Evolutionary conservation across 2,329 filamentous ascomycete species (phyloP), one percentile per base, ranked within the genome.

Genomic region (Arthrobotrys iridis): DNA sequence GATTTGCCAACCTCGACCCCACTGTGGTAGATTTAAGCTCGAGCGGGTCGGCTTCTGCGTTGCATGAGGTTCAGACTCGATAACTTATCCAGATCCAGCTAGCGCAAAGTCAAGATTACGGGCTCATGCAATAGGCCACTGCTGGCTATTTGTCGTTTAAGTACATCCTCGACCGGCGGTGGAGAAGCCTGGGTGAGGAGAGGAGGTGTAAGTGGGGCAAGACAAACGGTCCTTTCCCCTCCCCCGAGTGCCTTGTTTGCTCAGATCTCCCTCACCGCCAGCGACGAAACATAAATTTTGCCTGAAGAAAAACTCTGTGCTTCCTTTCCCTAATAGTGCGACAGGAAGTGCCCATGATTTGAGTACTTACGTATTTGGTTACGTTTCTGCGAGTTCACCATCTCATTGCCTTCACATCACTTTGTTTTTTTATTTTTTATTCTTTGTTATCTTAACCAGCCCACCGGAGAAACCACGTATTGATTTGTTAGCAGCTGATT

Each of bases 1-100:
- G 26, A 28, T 52, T 28, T 30, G n/a, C 18, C 20, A 40, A 10
- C 11, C 28, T 10, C 30, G 30, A 37, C 50, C 28, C 30, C 35
- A 43, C 55, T 41, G 62, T 45, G 62, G 62, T 66, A 66, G 28
- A 55, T 57, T 66, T 66, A 66, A 66, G 62, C 62, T 66, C 26
- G 35, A 57, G 37, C 37, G 62, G 62, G 33, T 22, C n/a, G 24
- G 22, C 4, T 2, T n/a, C n/a, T 66, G 62, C 48, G 62, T 57
- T 66, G 62, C 62, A 66, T 40, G 37, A 65, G 35, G 30, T 55
- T 41, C 41, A 28, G 45, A 37, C 62, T 65, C 60, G 46, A 50
- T 46, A 57, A n/a, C 57, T 50, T 48, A 22, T 33, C 62, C 48
- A 33, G 46, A 66, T 57, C 5, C 33, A 66, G 62, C 48, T 66